Conservation (phyloP, 1,139 yeast species). For the Hansenula lynferdii region DNA sequence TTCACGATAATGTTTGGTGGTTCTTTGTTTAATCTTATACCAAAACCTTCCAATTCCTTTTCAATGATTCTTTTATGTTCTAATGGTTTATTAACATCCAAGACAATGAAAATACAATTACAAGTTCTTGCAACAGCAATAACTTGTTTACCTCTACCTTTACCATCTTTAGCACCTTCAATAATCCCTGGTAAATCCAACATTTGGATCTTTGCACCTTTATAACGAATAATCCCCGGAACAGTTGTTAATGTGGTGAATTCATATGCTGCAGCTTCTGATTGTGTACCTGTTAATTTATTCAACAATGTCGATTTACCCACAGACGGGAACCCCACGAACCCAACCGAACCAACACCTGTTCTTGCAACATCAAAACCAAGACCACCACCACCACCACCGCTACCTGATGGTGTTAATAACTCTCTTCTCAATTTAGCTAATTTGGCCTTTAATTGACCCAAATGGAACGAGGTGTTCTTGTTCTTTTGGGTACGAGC, state of each 20-base stretch:
- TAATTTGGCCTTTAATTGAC: slow-evolving; percentile 92
- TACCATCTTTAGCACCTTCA: slow-evolving; percentile 98
- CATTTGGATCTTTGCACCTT: slow-evolving; percentile 98
- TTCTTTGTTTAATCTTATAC: slow-evolving; percentile 84
- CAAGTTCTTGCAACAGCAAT: slow-evolving; percentile 98
- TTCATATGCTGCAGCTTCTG: slow-evolving; percentile 96
- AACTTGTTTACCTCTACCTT: slow-evolving; percentile 98
- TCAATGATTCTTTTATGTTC: slow-evolving; percentile 93
- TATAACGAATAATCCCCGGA: slow-evolving; percentile 92
- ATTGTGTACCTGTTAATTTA: slow-evolving; percentile 90
- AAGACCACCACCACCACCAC: slow-evolving; percentile 83
- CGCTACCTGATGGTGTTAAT: slow-evolving; percentile 68
- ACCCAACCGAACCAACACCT: slow-evolving; percentile 96
- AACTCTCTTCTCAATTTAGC: slow-evolving; percentile 93
- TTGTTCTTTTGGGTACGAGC: slow-evolving; percentile 94
- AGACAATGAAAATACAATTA: slow-evolving; percentile 82
- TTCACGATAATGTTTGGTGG: slow-evolving; percentile 91
- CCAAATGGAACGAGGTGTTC: slow-evolving; percentile 94
- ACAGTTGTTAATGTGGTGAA: slow-evolving; percentile 97
- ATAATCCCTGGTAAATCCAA: slow-evolving; percentile 97
- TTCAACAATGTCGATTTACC: slow-evolving; percentile 88
- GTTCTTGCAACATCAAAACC: slow-evolving; percentile 98
- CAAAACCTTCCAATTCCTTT: slow-evolving; percentile 94
- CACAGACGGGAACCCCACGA: slow-evolving; percentile 98
- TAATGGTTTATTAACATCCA: slow-evolving; percentile 94